Base-by-base conservation (phyloP, 2,329 filamentous ascomycete genomes). In the Neonectria ditissima region DNA sequence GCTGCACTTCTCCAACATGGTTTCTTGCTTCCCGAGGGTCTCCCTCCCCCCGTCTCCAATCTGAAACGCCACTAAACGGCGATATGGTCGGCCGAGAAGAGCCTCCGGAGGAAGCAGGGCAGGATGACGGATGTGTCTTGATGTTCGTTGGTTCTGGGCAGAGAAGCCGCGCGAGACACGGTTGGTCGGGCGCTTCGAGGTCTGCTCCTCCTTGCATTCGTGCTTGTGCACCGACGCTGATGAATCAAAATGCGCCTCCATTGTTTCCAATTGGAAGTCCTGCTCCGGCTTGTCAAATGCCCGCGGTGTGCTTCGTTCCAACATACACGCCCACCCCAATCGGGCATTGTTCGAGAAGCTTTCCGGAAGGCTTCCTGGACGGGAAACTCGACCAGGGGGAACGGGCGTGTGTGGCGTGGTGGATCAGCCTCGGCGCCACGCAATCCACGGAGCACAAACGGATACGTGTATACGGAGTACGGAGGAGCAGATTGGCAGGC, bases 361-460 rank as follows among this genome's bases (percentile, higher is more conserved):
- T 72, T 72, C 70, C 63, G 45, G 70, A 72, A 72, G 57, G 11
- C 37, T 72, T 62, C 69, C 69, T 55, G n/a, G 65, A 62, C 48
- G 30, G 54, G 53, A n/a, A 39, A 18, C 13, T 14, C n/a, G 14
- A 48, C 30, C 59, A 63, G 65, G 69, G n/a, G n/a, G n/a, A n/a
- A n/a, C n/a, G n/a, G n/a, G n/a, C n/a, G 70, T 14, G 14, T 57
- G 44, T 54, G 44, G 20, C 44, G 55, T 58, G 56, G 39, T 48
- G 32, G 28, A 50, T 58, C 55, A 52, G 53, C 51, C 59, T 64
- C 57, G 62, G 62, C 57, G 56, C 57, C 55, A 64, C 58, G 44
- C 64, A 66, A 61, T 6, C 24, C 4, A 26, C 24, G 24, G 24
- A 6, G 6, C 6, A 26, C 24, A 26, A 26, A 26, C 66, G 65